phyloP scores from a whole-genome alignment of 2,329 filamentous ascomycete genomes.

The Fusarium sp. region DNA sequence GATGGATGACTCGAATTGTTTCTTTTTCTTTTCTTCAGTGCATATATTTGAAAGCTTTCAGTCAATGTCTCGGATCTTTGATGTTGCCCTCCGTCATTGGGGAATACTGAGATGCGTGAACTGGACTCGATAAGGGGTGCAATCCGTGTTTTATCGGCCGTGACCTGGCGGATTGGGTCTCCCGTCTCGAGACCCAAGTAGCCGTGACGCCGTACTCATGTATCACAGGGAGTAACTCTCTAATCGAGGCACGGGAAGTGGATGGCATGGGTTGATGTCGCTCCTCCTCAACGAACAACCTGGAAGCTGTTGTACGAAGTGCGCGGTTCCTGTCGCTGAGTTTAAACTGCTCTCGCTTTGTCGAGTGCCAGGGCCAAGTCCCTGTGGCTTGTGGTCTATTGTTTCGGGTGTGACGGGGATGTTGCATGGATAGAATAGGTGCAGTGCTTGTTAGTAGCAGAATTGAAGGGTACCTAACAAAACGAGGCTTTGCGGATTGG shows the following conservation, averaged over 20 bases:
- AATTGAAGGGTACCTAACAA: neutral
- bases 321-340: slow-evolving; percentile 28
- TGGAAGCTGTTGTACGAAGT: slow-evolving; percentile 26
- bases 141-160: slow-evolving; percentile 1
- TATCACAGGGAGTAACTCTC: slow-evolving; percentile 22
- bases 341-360: slow-evolving; percentile 24
- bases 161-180: neutral
- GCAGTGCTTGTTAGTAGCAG: slow-evolving; percentile 4
- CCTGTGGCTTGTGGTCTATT: slow-evolving; percentile 38
- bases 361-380: slow-evolving; percentile 1
- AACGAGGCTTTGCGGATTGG: slow-evolving; percentile 4
- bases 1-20: slow-evolving; percentile 13
- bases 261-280: slow-evolving; percentile 41
- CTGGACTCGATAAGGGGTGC: neutral
- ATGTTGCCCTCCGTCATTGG: neutral
- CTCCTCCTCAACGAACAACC: neutral
- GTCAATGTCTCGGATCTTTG: neutral
- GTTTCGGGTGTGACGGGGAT: slow-evolving; percentile 38
- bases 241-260: slow-evolving; percentile 43
- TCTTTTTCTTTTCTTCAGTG: slow-evolving; percentile 36
- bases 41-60: slow-evolving; percentile 7
- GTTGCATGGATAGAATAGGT: slow-evolving; percentile 4
- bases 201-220: slow-evolving; percentile 11
- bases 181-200: neutral
- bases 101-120: neutral